A percentile compares a stretch with the other conserved stretches of the same genome.
These are phyloP conservation scores for Aspergillus neoniger DNA, from an alignment of 2,329 filamentous ascomycete genomes.

Conservation along the genomic window DNA sequence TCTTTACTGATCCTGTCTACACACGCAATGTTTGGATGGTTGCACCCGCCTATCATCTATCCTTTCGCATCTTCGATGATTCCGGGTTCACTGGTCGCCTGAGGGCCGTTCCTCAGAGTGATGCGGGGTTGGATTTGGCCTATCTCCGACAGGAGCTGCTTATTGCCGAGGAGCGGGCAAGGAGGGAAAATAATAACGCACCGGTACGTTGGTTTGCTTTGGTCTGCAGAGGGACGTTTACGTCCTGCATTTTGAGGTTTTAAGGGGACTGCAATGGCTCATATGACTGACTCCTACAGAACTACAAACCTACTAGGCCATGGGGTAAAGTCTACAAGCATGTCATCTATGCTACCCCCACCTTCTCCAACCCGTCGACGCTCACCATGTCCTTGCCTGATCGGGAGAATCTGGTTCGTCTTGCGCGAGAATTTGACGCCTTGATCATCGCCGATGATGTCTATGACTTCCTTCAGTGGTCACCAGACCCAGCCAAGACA, in stretches of 20 bases:
- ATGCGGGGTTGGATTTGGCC: conserved; percentile 71
- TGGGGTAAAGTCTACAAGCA: conserved; percentile 81
- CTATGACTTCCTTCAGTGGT: conserved; percentile 90
- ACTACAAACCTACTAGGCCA: conserved; percentile 59
- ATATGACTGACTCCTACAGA: conserved; percentile 35
- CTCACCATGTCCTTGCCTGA: conserved; percentile 74
- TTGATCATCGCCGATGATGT: conserved; percentile 89
- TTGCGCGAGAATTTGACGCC: conserved; percentile 78
- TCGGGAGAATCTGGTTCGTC: conserved; percentile 67
- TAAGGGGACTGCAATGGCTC: neutral
- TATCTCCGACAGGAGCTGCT: conserved; percentile 56
- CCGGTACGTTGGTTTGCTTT: conserved; percentile 39
- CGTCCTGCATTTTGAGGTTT: too few species aligned
- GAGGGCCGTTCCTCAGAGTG: conserved; percentile 72
- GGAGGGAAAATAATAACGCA: conserved; percentile 39
- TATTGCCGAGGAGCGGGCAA: conserved; percentile 51
- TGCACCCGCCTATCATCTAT: conserved; percentile 81
- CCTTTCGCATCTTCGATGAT: conserved; percentile 82
- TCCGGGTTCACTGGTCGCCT: conserved; percentile 69
- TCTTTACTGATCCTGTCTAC: conserved; percentile 75
- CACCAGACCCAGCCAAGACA: conserved; percentile 36
- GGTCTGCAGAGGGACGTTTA: neutral
- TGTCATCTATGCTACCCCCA: conserved; percentile 84
- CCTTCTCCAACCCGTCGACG: conserved; percentile 85
- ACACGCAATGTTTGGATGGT: conserved; percentile 79